phyloP scores from a whole-genome alignment of 192 early-diverging fungal genomes.

The Umbelopsis vinacea region DNA sequence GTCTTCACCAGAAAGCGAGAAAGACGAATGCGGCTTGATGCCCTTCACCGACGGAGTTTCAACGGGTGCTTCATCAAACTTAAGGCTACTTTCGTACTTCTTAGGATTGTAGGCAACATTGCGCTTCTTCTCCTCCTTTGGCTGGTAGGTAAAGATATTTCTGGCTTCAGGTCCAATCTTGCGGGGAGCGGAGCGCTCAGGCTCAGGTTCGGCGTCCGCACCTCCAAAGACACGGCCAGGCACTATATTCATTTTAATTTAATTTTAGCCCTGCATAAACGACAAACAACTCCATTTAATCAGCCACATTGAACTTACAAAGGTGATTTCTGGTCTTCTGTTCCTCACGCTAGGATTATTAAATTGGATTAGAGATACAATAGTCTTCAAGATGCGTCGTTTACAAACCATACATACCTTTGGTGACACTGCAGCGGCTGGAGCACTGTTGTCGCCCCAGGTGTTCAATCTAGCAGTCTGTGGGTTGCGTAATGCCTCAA shows the following conservation, averaged over 20 bases:
- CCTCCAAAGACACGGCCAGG: slow-evolving; percentile 34
- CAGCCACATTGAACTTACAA: not conserved
- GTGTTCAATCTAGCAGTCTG: slow-evolving; percentile 2
- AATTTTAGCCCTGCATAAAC: not conserved
- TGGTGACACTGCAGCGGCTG: not conserved
- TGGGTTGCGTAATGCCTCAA: slow-evolving; percentile 14
- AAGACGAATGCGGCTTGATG: not conserved
- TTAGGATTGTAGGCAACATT: slow-evolving; percentile 31
- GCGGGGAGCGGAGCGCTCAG: not conserved
- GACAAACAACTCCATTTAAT: not conserved
- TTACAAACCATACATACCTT: not conserved
- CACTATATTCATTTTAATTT: slow-evolving; percentile 4
- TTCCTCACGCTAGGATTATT: not conserved
- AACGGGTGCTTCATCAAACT: not conserved
- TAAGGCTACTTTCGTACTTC: slow-evolving; percentile 4
- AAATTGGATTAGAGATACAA: not conserved
- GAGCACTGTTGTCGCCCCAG: not conserved
- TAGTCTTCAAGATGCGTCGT: not conserved
- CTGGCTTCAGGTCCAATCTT: slow-evolving; percentile 19
- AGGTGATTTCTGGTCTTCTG: not conserved
- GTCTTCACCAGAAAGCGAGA: not conserved
- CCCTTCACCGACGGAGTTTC: not conserved
- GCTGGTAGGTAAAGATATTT: slow-evolving; percentile 38
- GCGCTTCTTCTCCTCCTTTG: slow-evolving; percentile 25
- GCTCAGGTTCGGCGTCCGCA: slow-evolving; percentile 28